Evolutionary conservation across 2,329 filamentous ascomycete species (phyloP).

Genomic region (Xylaria sp.): DNA sequence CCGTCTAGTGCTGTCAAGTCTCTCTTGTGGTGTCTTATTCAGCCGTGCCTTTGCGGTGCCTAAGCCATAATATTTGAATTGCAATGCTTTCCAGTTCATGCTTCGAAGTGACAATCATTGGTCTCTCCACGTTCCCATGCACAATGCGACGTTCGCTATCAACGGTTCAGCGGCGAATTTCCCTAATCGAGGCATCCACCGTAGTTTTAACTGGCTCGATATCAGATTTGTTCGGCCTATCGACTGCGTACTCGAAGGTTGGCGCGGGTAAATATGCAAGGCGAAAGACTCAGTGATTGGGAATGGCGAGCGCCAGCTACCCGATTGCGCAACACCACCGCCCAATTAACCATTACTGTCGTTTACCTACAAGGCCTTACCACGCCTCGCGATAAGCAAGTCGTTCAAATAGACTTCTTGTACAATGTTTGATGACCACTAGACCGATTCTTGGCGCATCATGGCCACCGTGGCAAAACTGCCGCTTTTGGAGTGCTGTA

Average conservation of each 20-base stretch:
- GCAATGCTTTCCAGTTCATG: not conserved
- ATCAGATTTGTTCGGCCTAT: not conserved
- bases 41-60: not conserved
- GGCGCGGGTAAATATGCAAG: slow-evolving; percentile 30
- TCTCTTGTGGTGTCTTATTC: not conserved
- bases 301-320: slow-evolving; percentile 22
- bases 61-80: not conserved
- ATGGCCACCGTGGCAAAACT: slow-evolving; percentile 23
- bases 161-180: not conserved
- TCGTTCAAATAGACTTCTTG: slow-evolving; percentile 19
- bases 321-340: slow-evolving; percentile 29
- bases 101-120: not conserved
- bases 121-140: not conserved
- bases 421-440: slow-evolving; percentile 11
- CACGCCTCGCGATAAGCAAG: slow-evolving; percentile 13
- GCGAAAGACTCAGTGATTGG: slow-evolving; percentile 19
- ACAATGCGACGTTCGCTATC: not conserved
- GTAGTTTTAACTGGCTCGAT: not conserved
- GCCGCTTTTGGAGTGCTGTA: slow-evolving; percentile 21
- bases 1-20: not conserved
- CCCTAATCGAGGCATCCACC: not conserved
- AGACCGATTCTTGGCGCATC: slow-evolving; percentile 25
- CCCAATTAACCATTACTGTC: slow-evolving; percentile 1
- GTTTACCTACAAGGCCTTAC: not conserved
- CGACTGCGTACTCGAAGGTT: not conserved